A percentile compares a stretch with the other conserved stretches of the same genome.
Conservation (phyloP, 495 filamentous ascomycete genomes). For the Aspergillus affinis region DNA sequence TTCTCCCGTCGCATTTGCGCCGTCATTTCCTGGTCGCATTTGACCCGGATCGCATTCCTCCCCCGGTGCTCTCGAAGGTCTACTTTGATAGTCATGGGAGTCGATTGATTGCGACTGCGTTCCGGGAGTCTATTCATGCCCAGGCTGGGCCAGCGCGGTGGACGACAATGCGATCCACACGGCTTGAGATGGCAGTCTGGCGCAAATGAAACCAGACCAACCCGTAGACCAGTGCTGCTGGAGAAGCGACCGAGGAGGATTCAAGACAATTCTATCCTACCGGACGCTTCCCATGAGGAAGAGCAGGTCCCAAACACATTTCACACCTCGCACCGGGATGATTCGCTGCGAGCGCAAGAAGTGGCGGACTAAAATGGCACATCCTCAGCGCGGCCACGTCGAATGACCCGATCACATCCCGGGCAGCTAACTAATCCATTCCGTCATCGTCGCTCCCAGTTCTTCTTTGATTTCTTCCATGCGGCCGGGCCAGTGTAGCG, state of each 20-base stretch:
- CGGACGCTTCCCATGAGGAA: background rate
- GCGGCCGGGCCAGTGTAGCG: background rate
- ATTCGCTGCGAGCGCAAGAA: conserved; percentile 7
- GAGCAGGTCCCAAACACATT: background rate
- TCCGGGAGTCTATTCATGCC: background rate
- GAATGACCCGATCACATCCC: conserved; percentile 25
- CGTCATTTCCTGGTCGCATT: conserved; percentile 8
- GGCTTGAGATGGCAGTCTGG: background rate
- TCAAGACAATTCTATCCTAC: background rate
- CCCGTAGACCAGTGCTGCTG: background rate
- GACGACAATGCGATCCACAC: conserved; percentile 5
- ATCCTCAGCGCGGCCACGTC: conserved; percentile 33
- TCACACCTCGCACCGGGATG: background rate
- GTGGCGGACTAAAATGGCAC: conserved; percentile 21
- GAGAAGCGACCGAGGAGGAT: background rate
- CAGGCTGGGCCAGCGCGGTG: background rate
- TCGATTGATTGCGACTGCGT: background rate
- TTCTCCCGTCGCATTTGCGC: conserved; percentile 5
- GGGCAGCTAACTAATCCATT: conserved; percentile 16
- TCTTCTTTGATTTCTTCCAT: background rate
- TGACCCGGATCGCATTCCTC: conserved; percentile 11
- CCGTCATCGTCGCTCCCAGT: background rate
- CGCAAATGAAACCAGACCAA: conserved; percentile 2
- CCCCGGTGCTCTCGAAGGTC: background rate
- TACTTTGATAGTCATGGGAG: background rate